These are phyloP conservation scores for Curvularia spicifera DNA, from an alignment of 2,329 filamentous ascomycete genomes.

Conservation along the genomic window DNA sequence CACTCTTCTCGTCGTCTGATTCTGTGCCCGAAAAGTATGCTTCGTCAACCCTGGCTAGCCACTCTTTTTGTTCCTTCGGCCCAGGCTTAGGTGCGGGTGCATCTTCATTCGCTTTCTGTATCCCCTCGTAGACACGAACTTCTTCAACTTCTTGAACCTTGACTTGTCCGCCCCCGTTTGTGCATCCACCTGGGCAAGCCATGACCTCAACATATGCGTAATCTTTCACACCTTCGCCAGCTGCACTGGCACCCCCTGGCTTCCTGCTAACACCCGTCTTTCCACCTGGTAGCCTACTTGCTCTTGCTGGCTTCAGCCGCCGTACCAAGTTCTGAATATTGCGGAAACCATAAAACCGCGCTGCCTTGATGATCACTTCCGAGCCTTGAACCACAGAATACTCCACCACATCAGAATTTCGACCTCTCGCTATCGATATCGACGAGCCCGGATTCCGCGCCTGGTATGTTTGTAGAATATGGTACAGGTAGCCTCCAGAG, in stretches of 20 bases:
- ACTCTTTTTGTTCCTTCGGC: conserved; percentile 82
- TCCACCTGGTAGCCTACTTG: conserved; percentile 60
- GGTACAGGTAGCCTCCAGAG: conserved; percentile 87
- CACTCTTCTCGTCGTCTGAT: conserved; percentile 36
- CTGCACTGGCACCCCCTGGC: conserved; percentile 70
- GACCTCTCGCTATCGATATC: conserved; percentile 74
- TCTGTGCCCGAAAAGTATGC: conserved; percentile 82
- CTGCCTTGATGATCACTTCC: conserved; percentile 53
- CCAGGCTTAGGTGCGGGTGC: conserved; percentile 62
- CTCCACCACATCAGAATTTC: conserved; percentile 91
- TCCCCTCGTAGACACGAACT: conserved; percentile 43
- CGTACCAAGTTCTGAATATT: conserved; percentile 98
- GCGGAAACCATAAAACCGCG: conserved; percentile 94
- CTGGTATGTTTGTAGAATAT: conserved; percentile 78
- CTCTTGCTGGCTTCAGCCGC: conserved; percentile 80
- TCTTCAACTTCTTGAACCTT: conserved; percentile 78
- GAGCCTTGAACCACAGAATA: conserved; percentile 69
- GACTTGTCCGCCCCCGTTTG: conserved; percentile 95
- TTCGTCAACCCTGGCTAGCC: conserved; percentile 60
- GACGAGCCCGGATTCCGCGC: conserved; percentile 72
- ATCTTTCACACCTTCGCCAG: conserved; percentile 68
- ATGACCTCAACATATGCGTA: conserved; percentile 98
- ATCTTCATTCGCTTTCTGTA: conserved; percentile 38
- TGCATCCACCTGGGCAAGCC: conserved; percentile 98
- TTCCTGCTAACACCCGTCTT: conserved; percentile 59